phyloP scores from a whole-genome alignment of 495 filamentous ascomycete genomes.

The Recurvomyces mirabilis region DNA sequence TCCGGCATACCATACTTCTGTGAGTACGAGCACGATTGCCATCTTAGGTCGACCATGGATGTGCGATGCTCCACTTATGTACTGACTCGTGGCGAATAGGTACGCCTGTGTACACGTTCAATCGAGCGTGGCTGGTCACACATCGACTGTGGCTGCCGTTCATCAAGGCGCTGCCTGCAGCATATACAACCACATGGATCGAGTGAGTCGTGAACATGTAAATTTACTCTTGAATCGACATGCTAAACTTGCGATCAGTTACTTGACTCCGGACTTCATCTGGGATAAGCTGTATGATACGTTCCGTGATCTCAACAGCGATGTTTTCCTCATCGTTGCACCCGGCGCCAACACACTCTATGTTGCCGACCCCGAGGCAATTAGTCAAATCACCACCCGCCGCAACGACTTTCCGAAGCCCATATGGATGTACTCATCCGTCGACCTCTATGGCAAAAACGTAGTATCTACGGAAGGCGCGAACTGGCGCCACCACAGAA shows the following conservation, averaged over 20 bases:
- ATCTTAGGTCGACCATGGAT: too few species aligned
- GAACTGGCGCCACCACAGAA: slow-evolving; percentile 56
- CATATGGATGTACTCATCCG: slow-evolving; percentile 41
- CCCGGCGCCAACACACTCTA: slow-evolving; percentile 38
- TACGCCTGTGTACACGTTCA: slow-evolving; percentile 27
- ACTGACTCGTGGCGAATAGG: neutral
- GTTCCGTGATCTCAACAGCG: slow-evolving; percentile 34
- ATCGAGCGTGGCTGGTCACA: slow-evolving; percentile 40
- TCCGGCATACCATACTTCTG: slow-evolving; percentile 30
- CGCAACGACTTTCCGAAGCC: slow-evolving; percentile 61
- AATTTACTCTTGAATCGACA: too few species aligned
- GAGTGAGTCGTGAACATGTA: slow-evolving; percentile 28
- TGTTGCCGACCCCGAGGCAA: slow-evolving; percentile 46
- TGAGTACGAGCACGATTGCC: neutral
- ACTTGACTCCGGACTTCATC: slow-evolving; percentile 30
- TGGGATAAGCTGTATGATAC: slow-evolving; percentile 33
- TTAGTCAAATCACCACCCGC: slow-evolving; percentile 47
- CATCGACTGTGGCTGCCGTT: slow-evolving; percentile 38
- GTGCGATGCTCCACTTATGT: too few species aligned
- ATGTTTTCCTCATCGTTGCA: slow-evolving; percentile 45
- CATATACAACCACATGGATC: slow-evolving; percentile 37
- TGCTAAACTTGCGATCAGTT: too few species aligned
- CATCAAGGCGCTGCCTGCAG: slow-evolving; percentile 36
- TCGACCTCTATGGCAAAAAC: slow-evolving; percentile 53
- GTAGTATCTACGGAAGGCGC: slow-evolving; percentile 53